phyloP scores from a whole-genome alignment of 495 filamentous ascomycete species.

The Aspergillus leporis region DNA sequence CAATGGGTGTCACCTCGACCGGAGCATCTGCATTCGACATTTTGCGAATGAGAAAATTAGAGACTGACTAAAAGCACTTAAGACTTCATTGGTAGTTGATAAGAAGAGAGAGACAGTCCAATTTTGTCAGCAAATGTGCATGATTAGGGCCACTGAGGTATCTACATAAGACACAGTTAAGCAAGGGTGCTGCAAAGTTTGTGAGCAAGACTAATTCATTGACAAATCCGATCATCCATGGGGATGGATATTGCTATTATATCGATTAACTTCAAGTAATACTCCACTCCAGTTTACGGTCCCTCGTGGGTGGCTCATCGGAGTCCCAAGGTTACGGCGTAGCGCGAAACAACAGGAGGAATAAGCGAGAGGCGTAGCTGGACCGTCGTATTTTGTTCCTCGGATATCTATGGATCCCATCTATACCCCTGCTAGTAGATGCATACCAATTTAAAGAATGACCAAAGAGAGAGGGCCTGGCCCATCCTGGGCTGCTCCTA shows the following conservation, averaged over 20 bases:
- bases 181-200: not conserved
- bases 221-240: constrained; percentile 7
- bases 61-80: not conserved
- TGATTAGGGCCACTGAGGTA: constrained; percentile 1
- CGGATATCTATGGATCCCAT: constrained; percentile 4
- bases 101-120: not conserved
- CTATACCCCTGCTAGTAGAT: not conserved
- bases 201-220: constrained; percentile 1
- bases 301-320: constrained; percentile 7
- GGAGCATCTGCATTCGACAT: constrained; percentile 24
- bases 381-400: not conserved
- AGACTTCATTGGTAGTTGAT: constrained; percentile 7
- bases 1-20: constrained; percentile 11
- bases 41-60: constrained; percentile 12
- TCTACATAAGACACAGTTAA: not conserved
- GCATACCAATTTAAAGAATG: constrained; percentile 5
- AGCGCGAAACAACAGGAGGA: constrained; percentile 1
- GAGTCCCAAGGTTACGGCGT: constrained; percentile 4
- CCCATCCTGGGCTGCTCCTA: not conserved
- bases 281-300: constrained; percentile 8
- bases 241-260: constrained; percentile 5
- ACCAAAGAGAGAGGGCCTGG: not conserved
- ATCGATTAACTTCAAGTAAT: constrained; percentile 5
- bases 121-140: constrained; percentile 2
- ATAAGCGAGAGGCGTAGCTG: constrained; percentile 4